Evolutionary conservation across 2,329 filamentous ascomycete genomes (phyloP).

Genomic region (Didymella sp.): DNA sequence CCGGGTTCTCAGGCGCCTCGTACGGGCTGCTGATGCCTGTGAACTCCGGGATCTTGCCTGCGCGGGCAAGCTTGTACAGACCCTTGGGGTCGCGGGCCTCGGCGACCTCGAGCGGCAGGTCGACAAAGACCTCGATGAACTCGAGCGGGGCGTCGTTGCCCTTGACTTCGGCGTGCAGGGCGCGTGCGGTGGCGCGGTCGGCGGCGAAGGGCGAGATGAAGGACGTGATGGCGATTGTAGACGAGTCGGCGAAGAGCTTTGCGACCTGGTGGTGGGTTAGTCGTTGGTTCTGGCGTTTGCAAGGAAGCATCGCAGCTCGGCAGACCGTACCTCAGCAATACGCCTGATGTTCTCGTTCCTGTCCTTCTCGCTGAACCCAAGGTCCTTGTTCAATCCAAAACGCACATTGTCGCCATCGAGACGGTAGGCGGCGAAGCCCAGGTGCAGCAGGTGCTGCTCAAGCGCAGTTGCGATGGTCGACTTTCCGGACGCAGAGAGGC

Average conservation of each 20-base stretch:
- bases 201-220: conserved; percentile 96
- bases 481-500: conserved; percentile 94
- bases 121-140: conserved; percentile 93
- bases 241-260: conserved; percentile 92
- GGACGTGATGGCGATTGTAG: conserved; percentile 86
- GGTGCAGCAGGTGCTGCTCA: conserved; percentile 93
- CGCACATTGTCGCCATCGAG: conserved; percentile 98
- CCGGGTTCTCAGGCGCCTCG: conserved; percentile 83
- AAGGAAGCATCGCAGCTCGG: not conserved
- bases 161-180: conserved; percentile 71
- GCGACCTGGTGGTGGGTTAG: conserved; percentile 64
- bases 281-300: conserved; percentile 36
- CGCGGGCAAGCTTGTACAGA: conserved; percentile 94
- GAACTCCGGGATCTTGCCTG: conserved; percentile 95
- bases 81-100: conserved; percentile 97
- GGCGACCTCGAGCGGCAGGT: conserved; percentile 88
- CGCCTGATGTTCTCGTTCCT: conserved; percentile 97
- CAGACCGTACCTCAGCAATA: conserved; percentile 73
- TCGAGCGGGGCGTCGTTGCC: conserved; percentile 70
- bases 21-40: conserved; percentile 96
- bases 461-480: conserved; percentile 96
- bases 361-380: conserved; percentile 91
- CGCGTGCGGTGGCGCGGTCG: conserved; percentile 82
- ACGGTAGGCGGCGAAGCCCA: conserved; percentile 83
- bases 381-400: conserved; percentile 96